Conservation (phyloP, 2,329 filamentous ascomycete genomes). For the Aureobasidium sp. region DNA sequence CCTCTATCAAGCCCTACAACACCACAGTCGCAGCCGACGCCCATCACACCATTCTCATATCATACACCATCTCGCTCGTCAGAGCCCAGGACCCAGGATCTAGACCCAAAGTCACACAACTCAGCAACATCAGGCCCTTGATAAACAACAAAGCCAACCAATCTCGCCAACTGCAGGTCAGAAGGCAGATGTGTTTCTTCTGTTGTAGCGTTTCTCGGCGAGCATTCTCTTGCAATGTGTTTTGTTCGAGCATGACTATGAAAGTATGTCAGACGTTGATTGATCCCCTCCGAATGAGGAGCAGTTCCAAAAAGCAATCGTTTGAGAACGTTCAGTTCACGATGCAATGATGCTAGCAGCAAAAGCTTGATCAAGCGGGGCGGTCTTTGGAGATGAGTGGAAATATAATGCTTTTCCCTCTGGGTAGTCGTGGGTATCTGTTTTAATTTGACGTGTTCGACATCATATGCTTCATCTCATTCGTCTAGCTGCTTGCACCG, state of each 20-base stretch:
- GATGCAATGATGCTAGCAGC: background rate
- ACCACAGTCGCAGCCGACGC: background rate
- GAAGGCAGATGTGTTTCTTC: background rate
- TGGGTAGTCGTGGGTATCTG: conserved; percentile 10
- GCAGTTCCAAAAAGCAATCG: background rate
- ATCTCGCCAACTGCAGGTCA: background rate
- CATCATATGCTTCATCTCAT: background rate
- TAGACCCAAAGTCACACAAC: background rate
- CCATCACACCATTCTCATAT: conserved; percentile 6
- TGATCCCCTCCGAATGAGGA: background rate
- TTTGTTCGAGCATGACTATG: background rate
- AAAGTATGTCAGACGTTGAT: background rate
- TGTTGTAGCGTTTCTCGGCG: background rate
- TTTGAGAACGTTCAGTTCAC: background rate
- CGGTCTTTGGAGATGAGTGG: background rate
- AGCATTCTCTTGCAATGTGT: background rate
- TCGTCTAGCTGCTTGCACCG: conserved; percentile 19
- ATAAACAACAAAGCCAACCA: background rate
- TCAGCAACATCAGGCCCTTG: background rate
- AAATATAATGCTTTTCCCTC: conserved; percentile 1
- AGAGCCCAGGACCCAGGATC: background rate
- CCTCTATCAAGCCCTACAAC: background rate
- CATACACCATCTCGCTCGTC: background rate
- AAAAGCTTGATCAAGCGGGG: background rate
- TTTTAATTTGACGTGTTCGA: background rate